A percentile compares a stretch with the other conserved stretches of the same genome.
phyloP scores from a whole-genome alignment of 768 basidiomycete genomes.

The Phaeolepiota aurea region DNA sequence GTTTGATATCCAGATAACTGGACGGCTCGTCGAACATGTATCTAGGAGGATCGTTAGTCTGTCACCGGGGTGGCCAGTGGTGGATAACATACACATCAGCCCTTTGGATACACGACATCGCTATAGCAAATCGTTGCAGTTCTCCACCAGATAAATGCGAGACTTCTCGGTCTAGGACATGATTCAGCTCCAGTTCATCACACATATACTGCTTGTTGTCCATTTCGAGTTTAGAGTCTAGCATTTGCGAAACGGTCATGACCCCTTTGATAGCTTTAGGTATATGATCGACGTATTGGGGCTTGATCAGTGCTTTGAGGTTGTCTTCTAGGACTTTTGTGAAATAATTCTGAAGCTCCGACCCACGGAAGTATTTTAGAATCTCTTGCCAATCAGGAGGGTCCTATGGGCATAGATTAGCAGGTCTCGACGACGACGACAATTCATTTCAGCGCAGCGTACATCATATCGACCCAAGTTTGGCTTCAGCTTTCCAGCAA shows the following conservation, averaged over 20 bases:
- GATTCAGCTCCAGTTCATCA: slow-evolving; percentile 79
- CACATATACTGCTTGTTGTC: slow-evolving; percentile 86
- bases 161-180: slow-evolving; percentile 82
- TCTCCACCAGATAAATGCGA: slow-evolving; percentile 91
- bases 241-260: slow-evolving; percentile 84
- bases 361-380: slow-evolving; percentile 95
- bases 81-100: slow-evolving; percentile 83
- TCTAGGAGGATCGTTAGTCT: slow-evolving; percentile 24
- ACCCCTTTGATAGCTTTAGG: slow-evolving; percentile 90
- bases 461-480: slow-evolving; percentile 97
- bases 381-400: slow-evolving; percentile 99
- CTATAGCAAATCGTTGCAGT: slow-evolving; percentile 96
- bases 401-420: slow-evolving; percentile 41
- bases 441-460: slow-evolving; percentile 17
- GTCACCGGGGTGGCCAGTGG: slow-evolving; percentile 5
- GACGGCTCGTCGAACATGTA: slow-evolving; percentile 99
- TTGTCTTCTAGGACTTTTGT: slow-evolving; percentile 99
- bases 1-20: slow-evolving; percentile 94
- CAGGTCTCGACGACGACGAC: background rate
- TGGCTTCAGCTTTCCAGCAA: slow-evolving; percentile 96
- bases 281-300: slow-evolving; percentile 99
- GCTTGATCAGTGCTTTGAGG: slow-evolving; percentile 96
- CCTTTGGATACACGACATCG: slow-evolving; percentile 89
- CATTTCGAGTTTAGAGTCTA: slow-evolving; percentile 81
- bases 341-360: slow-evolving; percentile 98